Evolutionary conservation across 306 rosid genomes (phyloP).

Genomic region (Vicia villosa): DNA sequence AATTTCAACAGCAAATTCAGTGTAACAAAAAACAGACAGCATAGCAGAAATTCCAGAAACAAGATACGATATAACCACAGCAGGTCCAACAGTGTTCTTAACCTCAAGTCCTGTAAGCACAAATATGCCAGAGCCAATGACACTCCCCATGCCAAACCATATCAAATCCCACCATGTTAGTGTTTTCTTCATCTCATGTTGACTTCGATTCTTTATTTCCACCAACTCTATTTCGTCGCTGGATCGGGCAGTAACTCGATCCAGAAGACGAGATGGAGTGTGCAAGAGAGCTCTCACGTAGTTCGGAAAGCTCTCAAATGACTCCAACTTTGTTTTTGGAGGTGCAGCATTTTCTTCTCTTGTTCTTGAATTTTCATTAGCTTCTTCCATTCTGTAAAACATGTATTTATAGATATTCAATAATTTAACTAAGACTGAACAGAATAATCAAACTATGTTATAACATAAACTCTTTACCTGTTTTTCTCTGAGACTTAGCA

Average conservation of each 20-base stretch:
- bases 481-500: not conserved
- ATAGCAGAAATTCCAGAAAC: slow-evolving; percentile 71
- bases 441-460: no score
- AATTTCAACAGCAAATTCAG: slow-evolving; percentile 75
- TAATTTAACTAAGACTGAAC: no score
- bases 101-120: slow-evolving; percentile 70
- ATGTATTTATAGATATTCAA: not conserved
- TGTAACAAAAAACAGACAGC: slow-evolving; percentile 79
- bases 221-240: slow-evolving; percentile 43
- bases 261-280: slow-evolving; percentile 32
- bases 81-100: slow-evolving; percentile 55
- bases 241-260: slow-evolving; percentile 34
- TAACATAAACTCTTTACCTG: slow-evolving; percentile 27
- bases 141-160: slow-evolving; percentile 81
- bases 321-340: slow-evolving; percentile 14
- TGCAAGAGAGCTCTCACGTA: slow-evolving; percentile 26
- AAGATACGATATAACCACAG: slow-evolving; percentile 60
- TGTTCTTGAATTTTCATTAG: not conserved
- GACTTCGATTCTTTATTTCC: slow-evolving; percentile 39
- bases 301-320: slow-evolving; percentile 29
- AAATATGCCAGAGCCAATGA: slow-evolving; percentile 76
- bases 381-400: slow-evolving; percentile 33
- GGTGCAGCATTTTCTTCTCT: not conserved
- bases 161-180: slow-evolving; percentile 58
- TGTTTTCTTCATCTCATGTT: slow-evolving; percentile 55